Percentiles rank a stretch among this genome's conserved stretches.
Evolutionary conservation across 257 asterid species (phyloP).

Genomic region (Euphrasia confusa): DNA sequence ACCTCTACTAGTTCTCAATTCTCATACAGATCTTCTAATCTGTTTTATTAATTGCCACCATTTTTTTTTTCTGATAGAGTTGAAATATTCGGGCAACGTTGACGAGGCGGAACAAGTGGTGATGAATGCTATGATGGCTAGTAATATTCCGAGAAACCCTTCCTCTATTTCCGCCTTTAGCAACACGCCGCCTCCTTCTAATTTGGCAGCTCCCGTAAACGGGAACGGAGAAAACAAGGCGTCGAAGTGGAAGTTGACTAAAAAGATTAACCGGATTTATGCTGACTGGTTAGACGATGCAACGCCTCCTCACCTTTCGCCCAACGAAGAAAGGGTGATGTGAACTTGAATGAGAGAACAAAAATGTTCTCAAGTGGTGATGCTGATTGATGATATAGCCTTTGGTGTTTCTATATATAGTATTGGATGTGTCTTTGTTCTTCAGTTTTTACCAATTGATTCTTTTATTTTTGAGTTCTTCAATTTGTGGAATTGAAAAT

Average conservation of each 20-base stretch:
- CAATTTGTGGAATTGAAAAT: no score
- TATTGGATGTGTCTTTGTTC: no score
- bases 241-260: constrained; percentile 51
- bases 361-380: neutral
- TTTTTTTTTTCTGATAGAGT: constrained; percentile 30
- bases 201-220: constrained; percentile 23
- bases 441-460: no score
- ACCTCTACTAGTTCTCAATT: neutral
- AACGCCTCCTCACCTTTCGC: constrained; percentile 40
- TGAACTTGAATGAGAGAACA: constrained; percentile 4
- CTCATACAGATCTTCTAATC: neutral
- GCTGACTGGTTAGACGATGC: constrained; percentile 70
- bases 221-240: constrained; percentile 31
- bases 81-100: constrained; percentile 27
- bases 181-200: neutral
- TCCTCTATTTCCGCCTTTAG: constrained; percentile 24
- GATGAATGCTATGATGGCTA: constrained; percentile 8
- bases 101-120: constrained; percentile 34
- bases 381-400: neutral
- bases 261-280: constrained; percentile 55
- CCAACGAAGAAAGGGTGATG: constrained; percentile 25
- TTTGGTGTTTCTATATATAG: no score
- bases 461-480: no score
- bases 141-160: constrained; percentile 29
- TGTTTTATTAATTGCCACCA: neutral